These are phyloP conservation scores for Tetradesmus lagerheimii DNA, from an alignment of 139 green algal genomes.

Conservation along the genomic window DNA sequence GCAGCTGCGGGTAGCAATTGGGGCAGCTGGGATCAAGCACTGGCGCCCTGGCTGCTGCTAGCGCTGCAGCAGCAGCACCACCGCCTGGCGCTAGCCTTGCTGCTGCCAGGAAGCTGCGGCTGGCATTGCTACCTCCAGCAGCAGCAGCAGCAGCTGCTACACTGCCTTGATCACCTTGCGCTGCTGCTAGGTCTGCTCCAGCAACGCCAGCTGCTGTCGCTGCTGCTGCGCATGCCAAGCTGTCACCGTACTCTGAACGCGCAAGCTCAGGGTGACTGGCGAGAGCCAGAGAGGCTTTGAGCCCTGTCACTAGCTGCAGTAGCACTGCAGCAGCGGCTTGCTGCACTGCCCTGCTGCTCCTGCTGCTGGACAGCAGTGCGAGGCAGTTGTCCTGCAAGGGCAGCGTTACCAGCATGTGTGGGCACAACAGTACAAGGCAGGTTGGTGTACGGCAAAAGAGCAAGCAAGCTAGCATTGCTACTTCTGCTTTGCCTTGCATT, in stretches of 20 bases:
- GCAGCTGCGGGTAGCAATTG: slow-evolving; percentile 41
- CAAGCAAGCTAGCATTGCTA: neutral
- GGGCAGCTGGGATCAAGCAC: slow-evolving; percentile 36
- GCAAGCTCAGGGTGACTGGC: slow-evolving; percentile 39
- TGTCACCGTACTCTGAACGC: slow-evolving; percentile 36
- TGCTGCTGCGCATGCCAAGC: neutral
- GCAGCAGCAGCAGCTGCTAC: neutral
- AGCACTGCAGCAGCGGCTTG: slow-evolving; percentile 46
- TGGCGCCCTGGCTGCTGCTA: neutral
- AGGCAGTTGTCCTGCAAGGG: slow-evolving; percentile 49
- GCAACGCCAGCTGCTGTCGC: slow-evolving; percentile 1
- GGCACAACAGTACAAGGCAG: too few species aligned
- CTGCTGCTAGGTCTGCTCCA: neutral
- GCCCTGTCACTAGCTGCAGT: slow-evolving; percentile 46
- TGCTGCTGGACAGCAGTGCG: slow-evolving; percentile 40
- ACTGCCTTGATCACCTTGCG: neutral
- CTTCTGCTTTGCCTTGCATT: neutral
- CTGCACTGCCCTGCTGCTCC: neutral
- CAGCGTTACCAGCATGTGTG: neutral
- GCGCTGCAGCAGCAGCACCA: neutral
- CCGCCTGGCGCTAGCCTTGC: neutral
- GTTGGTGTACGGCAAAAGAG: neutral
- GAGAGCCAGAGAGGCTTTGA: slow-evolving; percentile 53
- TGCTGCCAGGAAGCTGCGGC: neutral
- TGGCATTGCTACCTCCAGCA: slow-evolving; percentile 28